These are phyloP conservation scores for Populus davidiana DNA, from an alignment of 345 rosid species.

Conservation along the genomic window DNA sequence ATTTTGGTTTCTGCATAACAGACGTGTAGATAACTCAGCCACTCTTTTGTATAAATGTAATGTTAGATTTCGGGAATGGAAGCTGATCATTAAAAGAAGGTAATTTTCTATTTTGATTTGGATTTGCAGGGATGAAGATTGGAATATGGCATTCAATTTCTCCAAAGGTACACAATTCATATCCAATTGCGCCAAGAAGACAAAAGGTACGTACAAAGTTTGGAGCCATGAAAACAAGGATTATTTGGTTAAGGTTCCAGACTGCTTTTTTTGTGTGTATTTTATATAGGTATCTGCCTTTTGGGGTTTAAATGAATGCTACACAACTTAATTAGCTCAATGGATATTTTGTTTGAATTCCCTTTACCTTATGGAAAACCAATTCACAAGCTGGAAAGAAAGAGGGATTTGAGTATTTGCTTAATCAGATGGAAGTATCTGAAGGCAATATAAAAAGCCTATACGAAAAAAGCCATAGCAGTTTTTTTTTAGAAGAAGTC, in stretches of 20 bases:
- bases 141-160: conserved; percentile 86
- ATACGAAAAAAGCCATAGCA: no score
- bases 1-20: conserved; percentile 80
- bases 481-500: no score
- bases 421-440: no score
- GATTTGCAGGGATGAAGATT: conserved; percentile 67
- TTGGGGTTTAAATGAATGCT: background rate
- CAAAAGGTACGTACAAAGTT: conserved; percentile 44
- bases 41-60: background rate
- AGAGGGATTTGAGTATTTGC: background rate
- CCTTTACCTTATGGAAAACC: background rate
- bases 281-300: background rate
- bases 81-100: background rate
- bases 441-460: no score
- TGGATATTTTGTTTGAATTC: background rate
- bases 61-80: background rate
- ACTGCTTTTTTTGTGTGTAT: background rate
- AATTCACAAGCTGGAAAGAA: background rate
- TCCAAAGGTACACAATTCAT: conserved; percentile 56
- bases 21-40: conserved; percentile 57
- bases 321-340: background rate
- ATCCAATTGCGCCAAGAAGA: conserved; percentile 48
- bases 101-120: background rate
- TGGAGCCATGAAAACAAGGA: background rate
- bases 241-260: background rate